Conservation (phyloP, 306 rosid species). For the Cucurbita moschata region DNA sequence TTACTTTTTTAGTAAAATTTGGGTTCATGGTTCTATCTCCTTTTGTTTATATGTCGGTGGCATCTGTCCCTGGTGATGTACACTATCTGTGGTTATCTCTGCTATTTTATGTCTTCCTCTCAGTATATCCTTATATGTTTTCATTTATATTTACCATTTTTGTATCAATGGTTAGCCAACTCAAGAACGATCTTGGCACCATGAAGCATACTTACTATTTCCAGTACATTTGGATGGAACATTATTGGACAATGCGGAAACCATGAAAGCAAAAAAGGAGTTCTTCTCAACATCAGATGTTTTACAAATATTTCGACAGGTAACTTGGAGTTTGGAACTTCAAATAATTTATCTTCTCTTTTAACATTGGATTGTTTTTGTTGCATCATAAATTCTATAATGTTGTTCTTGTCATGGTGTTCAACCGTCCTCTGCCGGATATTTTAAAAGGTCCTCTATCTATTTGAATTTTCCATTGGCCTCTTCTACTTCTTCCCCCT, state of each 20-base stretch:
- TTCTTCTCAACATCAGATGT: conserved; percentile 72
- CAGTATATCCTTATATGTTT: not conserved
- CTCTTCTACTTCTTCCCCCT: not conserved
- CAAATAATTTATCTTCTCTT: not conserved
- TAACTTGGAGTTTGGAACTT: conserved; percentile 15
- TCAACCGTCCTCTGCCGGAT: not conserved
- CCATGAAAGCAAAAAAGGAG: conserved; percentile 73
- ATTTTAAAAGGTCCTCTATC: not conserved
- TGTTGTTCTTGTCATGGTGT: not conserved
- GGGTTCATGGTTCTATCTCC: not conserved
- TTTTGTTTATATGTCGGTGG: not conserved
- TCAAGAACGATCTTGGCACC: conserved; percentile 73
- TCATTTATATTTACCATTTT: conserved; percentile 1
- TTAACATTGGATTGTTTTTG: not conserved
- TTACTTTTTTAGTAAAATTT: not conserved
- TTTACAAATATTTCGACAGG: conserved; percentile 88
- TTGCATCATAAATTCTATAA: not conserved
- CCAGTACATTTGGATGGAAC: conserved; percentile 99
- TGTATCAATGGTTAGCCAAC: conserved; percentile 44
- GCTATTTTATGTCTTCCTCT: not conserved
- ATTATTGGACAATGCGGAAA: conserved; percentile 69
- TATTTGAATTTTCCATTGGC: not conserved
- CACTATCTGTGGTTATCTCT: not conserved
- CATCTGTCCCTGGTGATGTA: not conserved
- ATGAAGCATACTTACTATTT: conserved; percentile 89